phyloP scores from a whole-genome alignment of 2,329 filamentous ascomycete genomes.

The Tolypocladium ovalisporum region DNA sequence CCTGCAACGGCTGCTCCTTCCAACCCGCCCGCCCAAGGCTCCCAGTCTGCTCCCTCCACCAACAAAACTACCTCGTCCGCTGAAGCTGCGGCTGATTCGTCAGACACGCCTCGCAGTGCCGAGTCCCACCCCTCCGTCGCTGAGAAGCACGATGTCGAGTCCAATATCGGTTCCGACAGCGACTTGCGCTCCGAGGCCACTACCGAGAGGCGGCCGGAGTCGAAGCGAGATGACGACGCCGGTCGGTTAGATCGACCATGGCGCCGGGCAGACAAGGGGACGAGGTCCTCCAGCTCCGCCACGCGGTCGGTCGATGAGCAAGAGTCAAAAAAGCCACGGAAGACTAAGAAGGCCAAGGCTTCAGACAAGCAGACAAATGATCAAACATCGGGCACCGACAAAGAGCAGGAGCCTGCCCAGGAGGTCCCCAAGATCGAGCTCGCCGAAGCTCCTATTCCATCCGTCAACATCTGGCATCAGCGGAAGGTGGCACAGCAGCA shows the following conservation, averaged over 20 bases:
- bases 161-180: slow-evolving; percentile 24
- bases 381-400: slow-evolving; percentile 42
- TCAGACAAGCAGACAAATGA: slow-evolving; percentile 31
- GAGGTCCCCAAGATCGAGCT: slow-evolving; percentile 52
- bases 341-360: slow-evolving; percentile 50
- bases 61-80: slow-evolving; percentile 12
- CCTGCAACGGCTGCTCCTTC: slow-evolving; percentile 16
- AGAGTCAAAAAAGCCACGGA: slow-evolving; percentile 33
- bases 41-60: slow-evolving; percentile 17
- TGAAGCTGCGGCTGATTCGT: slow-evolving; percentile 14
- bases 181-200: slow-evolving; percentile 24
- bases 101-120: slow-evolving; percentile 10
- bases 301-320: slow-evolving; percentile 57
- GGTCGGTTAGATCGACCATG: slow-evolving; percentile 27
- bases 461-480: slow-evolving; percentile 82
- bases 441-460: slow-evolving; percentile 69
- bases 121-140: slow-evolving; percentile 10
- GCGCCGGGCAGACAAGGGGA: slow-evolving; percentile 34
- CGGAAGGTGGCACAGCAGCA: slow-evolving; percentile 54
- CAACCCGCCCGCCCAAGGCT: slow-evolving; percentile 13
- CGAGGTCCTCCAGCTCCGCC: slow-evolving; percentile 50
- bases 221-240: slow-evolving; percentile 26
- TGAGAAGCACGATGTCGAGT: slow-evolving; percentile 24
- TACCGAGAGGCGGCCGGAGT: slow-evolving; percentile 19
- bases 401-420: slow-evolving; percentile 33